Evolutionary conservation across 352 stramenopile species (phyloP), one percentile per base, ranked within the genome.

Genomic region (Pythium aristosporum): DNA sequence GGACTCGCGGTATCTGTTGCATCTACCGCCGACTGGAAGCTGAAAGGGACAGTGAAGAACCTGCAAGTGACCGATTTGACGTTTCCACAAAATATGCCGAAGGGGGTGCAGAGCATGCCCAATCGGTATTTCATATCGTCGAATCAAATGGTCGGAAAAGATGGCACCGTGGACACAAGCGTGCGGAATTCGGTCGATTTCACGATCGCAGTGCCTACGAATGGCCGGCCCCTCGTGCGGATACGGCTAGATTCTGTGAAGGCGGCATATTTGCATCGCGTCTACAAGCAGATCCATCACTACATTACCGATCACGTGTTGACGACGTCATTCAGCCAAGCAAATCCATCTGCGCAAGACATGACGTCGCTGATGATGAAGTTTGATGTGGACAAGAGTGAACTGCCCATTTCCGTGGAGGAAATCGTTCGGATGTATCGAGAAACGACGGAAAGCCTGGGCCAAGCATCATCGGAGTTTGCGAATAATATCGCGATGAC

Each of bases 201-300:
- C 57, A 65, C 60, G 0, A 39, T 71, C 3, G 28, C 25, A 2
- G 15, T n/a, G 4, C 51, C 41, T 21, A 16, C n/a, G 1, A 36
- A 48, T 44, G 58, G 39, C 7, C 23, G 13, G 16, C 37, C 48
- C 6, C 4, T 60, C 10, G 50, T 70, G 3, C 43, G 69, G 32
- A 51, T 80, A 53, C 84, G 85, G 5, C 68, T 96, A 23, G 87
- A 96, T 56, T 91, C 87, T 2, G 79, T 94, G 10, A 89, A 83
- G 55, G 65, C 91, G n/a, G 72, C 84, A 43, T 94, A 96, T 48
- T 69, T 96, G 28, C 87, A 94, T 66, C 84, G 87, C 34, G 79
- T 96, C 36, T 91, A 89, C 73, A 96, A 96, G 56, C 87, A 96
- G 61, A 89, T 92, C 43, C 72, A 90, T 16, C 83, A 94, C 57